phyloP scores from a whole-genome alignment of 345 rosid species.

The Aurinia saxatilis region DNA sequence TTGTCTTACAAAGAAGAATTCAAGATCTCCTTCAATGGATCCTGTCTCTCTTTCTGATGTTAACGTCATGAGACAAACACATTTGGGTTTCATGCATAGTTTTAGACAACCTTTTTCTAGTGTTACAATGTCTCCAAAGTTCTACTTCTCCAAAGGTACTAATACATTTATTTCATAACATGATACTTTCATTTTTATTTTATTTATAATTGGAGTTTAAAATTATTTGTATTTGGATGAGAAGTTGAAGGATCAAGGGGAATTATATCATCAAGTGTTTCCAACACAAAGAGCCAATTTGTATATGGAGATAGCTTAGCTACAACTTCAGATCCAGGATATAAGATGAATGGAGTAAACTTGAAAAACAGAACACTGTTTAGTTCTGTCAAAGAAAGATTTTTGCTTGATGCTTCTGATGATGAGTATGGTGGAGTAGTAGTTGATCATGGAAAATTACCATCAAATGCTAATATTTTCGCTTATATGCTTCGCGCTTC shows the following conservation, averaged over 20 bases:
- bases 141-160: constrained; percentile 37
- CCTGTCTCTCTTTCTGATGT: constrained; percentile 33
- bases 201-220: not conserved
- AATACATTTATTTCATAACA: not conserved
- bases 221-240: not conserved
- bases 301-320: constrained; percentile 35
- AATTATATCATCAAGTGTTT: constrained; percentile 32
- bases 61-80: constrained; percentile 18
- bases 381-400: constrained; percentile 29
- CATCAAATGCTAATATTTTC: constrained; percentile 41
- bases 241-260: constrained; percentile 21
- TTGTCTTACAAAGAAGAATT: not conserved
- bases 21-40: constrained; percentile 36
- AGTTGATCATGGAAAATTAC: constrained; percentile 59
- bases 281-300: constrained; percentile 27
- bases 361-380: constrained; percentile 27
- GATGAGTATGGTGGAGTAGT: constrained; percentile 83
- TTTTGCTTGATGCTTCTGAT: constrained; percentile 49
- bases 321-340: constrained; percentile 27
- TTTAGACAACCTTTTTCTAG: constrained; percentile 25
- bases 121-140: constrained; percentile 28
- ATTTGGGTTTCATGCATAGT: constrained; percentile 27
- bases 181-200: not conserved
- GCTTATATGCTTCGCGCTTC: constrained; percentile 48
- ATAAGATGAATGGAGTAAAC: constrained; percentile 32